phyloP scores from a whole-genome alignment of 148 eudicot genomes.

The Salicornia ramosissima region DNA sequence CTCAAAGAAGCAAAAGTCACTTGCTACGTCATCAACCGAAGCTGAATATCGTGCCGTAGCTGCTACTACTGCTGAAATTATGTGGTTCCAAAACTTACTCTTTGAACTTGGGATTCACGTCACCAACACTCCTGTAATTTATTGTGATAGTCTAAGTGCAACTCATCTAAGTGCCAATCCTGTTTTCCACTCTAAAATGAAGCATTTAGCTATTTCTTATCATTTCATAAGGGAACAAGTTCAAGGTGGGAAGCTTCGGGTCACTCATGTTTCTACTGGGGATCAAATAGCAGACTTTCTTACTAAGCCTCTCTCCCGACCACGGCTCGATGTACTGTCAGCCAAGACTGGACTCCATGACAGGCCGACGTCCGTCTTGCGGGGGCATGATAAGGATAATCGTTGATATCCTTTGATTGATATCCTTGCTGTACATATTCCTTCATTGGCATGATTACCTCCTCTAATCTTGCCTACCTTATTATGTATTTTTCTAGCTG shows the following conservation, averaged over 20 bases:
- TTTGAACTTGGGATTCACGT: not conserved
- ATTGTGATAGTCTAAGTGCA: no score
- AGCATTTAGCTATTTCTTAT: no score
- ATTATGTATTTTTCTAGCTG: no score
- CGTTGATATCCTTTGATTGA: no score
- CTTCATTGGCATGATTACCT: no score
- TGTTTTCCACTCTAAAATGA: no score
- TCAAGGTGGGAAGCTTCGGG: not conserved
- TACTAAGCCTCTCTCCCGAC: not conserved
- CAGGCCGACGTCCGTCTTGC: conserved; percentile 4
- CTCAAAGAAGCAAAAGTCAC: not conserved
- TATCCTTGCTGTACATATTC: no score
- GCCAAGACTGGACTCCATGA: not conserved
- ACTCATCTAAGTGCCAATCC: no score
- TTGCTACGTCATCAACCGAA: not conserved
- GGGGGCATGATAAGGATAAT: conserved; percentile 4
- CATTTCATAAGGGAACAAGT: no score
- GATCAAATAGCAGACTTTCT: not conserved
- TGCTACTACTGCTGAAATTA: not conserved
- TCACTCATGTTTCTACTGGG: not conserved
- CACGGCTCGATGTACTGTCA: not conserved
- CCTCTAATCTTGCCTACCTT: no score
- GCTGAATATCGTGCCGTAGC: not conserved
- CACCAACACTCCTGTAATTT: no score
- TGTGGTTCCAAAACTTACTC: not conserved